Conservation (phyloP, 106 monocot genomes). For the Iris macrosiphon region DNA sequence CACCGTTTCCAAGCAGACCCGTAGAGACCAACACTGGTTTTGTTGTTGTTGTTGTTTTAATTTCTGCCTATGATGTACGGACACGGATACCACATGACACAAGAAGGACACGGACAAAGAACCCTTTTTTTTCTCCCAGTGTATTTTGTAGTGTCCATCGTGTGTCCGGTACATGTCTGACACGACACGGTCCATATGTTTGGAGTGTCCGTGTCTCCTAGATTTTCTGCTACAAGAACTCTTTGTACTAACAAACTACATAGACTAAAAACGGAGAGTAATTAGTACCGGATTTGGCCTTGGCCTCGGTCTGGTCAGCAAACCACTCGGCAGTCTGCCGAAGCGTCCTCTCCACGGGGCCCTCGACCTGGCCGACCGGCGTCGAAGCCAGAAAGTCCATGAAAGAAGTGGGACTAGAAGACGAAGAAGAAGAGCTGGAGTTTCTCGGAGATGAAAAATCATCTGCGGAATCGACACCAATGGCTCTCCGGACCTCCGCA, state of each 20-base stretch:
- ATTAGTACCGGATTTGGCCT: constrained; percentile 23
- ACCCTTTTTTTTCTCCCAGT: too few species aligned
- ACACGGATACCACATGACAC: too few species aligned
- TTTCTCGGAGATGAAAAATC: background rate
- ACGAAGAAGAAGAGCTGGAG: background rate
- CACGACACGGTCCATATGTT: too few species aligned
- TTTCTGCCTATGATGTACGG: too few species aligned
- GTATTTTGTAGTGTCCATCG: too few species aligned
- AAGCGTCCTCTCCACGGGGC: constrained; percentile 47
- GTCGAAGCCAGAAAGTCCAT: constrained; percentile 42
- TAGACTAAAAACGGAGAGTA: background rate
- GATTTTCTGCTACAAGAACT: background rate
- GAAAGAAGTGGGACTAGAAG: constrained; percentile 9
- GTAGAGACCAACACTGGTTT: too few species aligned
- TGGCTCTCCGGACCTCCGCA: constrained; percentile 43
- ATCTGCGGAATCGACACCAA: constrained; percentile 30
- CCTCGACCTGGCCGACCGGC: constrained; percentile 50
- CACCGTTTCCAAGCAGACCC: too few species aligned
- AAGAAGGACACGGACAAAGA: too few species aligned
- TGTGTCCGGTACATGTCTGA: too few species aligned
- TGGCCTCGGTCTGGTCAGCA: constrained; percentile 44
- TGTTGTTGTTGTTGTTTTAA: too few species aligned
- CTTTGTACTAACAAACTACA: background rate
- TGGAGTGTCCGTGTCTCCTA: background rate
- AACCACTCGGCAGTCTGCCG: constrained; percentile 56